Evolutionary conservation across 2,329 filamentous ascomycete genomes (phyloP).

Genomic region (Achaetomium macrosporum): DNA sequence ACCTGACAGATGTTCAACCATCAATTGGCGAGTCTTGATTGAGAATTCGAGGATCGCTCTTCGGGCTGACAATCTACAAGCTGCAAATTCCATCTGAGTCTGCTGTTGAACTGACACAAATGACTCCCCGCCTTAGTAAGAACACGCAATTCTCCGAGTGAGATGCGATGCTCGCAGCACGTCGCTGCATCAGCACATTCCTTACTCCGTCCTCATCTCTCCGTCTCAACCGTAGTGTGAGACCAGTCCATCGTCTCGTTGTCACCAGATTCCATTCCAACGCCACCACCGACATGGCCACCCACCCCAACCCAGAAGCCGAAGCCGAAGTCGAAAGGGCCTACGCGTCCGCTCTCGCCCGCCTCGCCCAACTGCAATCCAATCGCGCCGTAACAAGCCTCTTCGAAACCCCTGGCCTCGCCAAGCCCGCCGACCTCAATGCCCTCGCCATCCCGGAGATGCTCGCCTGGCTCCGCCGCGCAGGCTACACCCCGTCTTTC

Average conservation of each 20-base stretch:
- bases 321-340: slow-evolving; percentile 20
- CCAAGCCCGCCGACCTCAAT: slow-evolving; percentile 50
- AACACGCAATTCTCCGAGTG: neutral
- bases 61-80: too few relatives aligned
- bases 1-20: too few relatives aligned
- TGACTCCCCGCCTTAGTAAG: too few relatives aligned
- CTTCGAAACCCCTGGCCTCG: slow-evolving; percentile 50
- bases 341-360: slow-evolving; percentile 63
- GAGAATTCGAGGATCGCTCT: too few relatives aligned
- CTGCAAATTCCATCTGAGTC: too few relatives aligned
- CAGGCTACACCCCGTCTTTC: slow-evolving; percentile 58
- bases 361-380: slow-evolving; percentile 70
- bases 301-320: neutral
- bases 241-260: neutral
- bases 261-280: neutral
- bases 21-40: too few relatives aligned
- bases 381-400: slow-evolving; percentile 62
- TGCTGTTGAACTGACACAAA: too few relatives aligned
- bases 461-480: slow-evolving; percentile 66
- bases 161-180: neutral
- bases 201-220: neutral
- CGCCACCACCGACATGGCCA: slow-evolving; percentile 3
- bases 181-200: neutral
- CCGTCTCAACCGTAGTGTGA: neutral
- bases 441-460: slow-evolving; percentile 74